phyloP scores from a whole-genome alignment of 139 green algal species.

The Volvox reticuliferus region DNA sequence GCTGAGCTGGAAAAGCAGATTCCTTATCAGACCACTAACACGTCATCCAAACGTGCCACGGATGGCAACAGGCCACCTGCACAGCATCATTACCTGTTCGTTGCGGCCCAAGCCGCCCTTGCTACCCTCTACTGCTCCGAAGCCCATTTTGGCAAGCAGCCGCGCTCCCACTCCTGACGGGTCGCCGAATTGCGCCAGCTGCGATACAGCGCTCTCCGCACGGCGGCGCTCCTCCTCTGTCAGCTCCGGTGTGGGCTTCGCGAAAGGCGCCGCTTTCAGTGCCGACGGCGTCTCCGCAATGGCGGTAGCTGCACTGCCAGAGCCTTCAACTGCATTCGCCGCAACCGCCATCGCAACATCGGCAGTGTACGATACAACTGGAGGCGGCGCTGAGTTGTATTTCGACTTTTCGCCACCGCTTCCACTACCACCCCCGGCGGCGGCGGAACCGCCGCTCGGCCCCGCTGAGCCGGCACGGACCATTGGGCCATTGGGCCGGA shows the following conservation, averaged over 20 bases:
- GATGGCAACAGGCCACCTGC: no score
- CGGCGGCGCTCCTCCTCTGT: conserved; percentile 57
- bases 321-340: conserved; percentile 51
- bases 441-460: background rate
- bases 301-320: conserved; percentile 4
- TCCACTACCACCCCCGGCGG: background rate
- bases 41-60: no score
- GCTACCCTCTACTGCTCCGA: conserved; percentile 56
- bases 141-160: conserved; percentile 86
- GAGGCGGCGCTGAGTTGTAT: conserved; percentile 65
- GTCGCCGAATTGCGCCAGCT: conserved; percentile 59
- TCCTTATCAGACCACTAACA: no score
- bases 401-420: conserved; percentile 19
- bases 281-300: background rate
- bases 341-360: conserved; percentile 69
- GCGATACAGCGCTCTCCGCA: conserved; percentile 48
- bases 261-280: conserved; percentile 43
- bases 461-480: background rate
- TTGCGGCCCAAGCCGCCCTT: conserved; percentile 72
- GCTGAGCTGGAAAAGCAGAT: no score
- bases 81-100: conserved; percentile 50
- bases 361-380: conserved; percentile 58
- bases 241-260: conserved; percentile 28
- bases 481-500: conserved; percentile 13
- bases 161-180: conserved; percentile 71